Base-by-base conservation (phyloP, 2,329 filamentous ascomycete species). In the Teratosphaeria pseudoeucalypti region DNA sequence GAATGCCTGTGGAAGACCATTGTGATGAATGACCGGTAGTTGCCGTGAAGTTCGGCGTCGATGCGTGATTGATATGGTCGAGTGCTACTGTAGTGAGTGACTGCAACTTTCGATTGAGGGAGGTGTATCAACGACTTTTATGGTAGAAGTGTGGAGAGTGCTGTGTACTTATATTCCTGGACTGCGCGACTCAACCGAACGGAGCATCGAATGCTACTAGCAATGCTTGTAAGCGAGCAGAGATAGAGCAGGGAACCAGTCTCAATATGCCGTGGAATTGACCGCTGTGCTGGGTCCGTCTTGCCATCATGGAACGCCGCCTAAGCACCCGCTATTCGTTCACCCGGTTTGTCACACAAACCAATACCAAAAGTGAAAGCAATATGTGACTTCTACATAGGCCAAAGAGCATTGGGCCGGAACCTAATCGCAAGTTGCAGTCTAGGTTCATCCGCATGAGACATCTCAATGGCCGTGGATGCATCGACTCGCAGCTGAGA, bases 1-100 rank as follows among this genome's bases (percentile, higher is more conserved):
- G 65, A 67, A 56, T 66, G 64, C 27, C 55, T 59, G 58, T 61
- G 66, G 63, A 67, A 67, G 47, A 66, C 63, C 70, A 73, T 69
- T 47, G 12, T 64, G 55, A 11, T 34, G 7, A 34, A 26, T 3
- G 12, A 19, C 52, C n/a, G 52, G 16, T 6, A 6, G 11, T 39
- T 23, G 37, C 37, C 37, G 37, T 16, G 16, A 39, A 16, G 37
- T 7, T 4, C 1, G 29, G 19, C 16, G 26, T 43, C 47, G 53
- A n/a, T 55, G 26, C 47, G 37, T 6, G 9, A 29, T n/a, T 26
- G 23, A 58, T 14, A 32, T 34, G 34, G 53, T n/a, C n/a, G 43
- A 49, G 43, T 49, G 43, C 43, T 23, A n/a, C 3, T 19, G 43
- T 19, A 26, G 43, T 49, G 43, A 49, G 16, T 49, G 43, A 49